Evolutionary conservation across 1,284 basidiomycete species (phyloP), one percentile per base, ranked within the genome.

Genomic region (Cryptococcus deneoformans): DNA sequence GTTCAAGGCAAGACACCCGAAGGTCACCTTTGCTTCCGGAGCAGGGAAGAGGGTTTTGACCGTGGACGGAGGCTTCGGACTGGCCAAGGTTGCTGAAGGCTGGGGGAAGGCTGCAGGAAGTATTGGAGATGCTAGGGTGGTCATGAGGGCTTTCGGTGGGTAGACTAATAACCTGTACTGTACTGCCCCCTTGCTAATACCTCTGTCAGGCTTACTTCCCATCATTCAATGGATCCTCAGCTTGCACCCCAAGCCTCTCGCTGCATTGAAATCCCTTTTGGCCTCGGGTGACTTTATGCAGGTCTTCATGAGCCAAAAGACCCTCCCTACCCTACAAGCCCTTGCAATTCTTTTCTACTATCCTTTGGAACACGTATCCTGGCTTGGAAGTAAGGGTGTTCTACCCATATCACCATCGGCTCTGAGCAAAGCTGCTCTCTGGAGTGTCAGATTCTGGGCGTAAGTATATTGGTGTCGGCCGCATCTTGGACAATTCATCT

Each of bases 381-480:
- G 69, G 68, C 65, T 77, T 11, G 65, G 62, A 6, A 59, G 59
- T 45, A 77, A 77, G 59, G 72, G 72, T 12, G 63, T 77, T 20
- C 46, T 78, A 38, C 60, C 60, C 11, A 50, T 78, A 35, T 55
- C 61, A 2, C 65, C 66, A n/a, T 46, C 54, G 36, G 48, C 56
- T 7, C 62, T 57, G n/a, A 57, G 54, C 8, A 57, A 46, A 29
- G 64, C 68, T 35, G 57, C 57, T 14, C 55, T 69, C 2, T 75
- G 71, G 71, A 69, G 69, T 52, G 69, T 71, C 46, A 54, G 75
- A 37, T 72, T 71, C 53, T 78, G 77, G 77, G 73, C 74, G 73
- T 76, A 50, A 72, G 73, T 72, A n/a, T 29, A 14, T 36, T 53
- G 14, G 35, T 16, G 16, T 47, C 20, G 9, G 38, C 12, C 36